Evolutionary conservation across 345 rosid species (phyloP).

Genomic region (Eucalyptus leucophloia): DNA sequence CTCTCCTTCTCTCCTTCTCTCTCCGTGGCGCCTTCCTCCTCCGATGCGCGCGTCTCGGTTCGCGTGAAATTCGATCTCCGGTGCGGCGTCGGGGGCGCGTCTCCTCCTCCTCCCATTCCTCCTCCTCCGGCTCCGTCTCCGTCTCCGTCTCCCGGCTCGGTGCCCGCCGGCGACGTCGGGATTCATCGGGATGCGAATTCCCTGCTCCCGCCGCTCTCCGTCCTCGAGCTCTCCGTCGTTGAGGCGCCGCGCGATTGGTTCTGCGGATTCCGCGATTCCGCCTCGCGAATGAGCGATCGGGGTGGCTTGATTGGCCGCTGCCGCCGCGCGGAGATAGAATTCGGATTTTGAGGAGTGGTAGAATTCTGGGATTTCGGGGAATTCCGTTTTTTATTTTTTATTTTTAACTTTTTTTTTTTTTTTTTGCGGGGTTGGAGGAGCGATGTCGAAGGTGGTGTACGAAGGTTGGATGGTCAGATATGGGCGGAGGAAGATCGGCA

Average conservation of each 20-base stretch:
- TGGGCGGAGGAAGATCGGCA: conserved; percentile 95
- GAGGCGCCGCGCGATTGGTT: not conserved
- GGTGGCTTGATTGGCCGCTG: not conserved
- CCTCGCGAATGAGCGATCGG: not conserved
- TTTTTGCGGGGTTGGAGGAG: not conserved
- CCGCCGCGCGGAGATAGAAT: not conserved
- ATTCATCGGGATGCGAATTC: not conserved
- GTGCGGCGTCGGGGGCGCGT: not conserved
- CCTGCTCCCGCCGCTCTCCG: not conserved
- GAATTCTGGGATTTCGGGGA: not conserved
- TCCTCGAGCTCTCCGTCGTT: not conserved
- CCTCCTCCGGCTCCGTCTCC: no score
- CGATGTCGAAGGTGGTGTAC: conserved; percentile 64
- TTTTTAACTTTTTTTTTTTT: no score
- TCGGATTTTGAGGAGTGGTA: not conserved
- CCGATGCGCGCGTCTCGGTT: not conserved
- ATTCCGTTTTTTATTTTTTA: not conserved
- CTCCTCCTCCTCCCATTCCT: not conserved
- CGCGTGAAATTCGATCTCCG: not conserved
- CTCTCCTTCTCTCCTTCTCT: not conserved
- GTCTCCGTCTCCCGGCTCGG: not conserved
- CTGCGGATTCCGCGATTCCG: not conserved
- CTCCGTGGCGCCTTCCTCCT: not conserved
- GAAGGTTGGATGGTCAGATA: conserved; percentile 99
- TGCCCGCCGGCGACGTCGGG: not conserved